A percentile compares a stretch with the other conserved stretches of the same genome.
phyloP scores from a whole-genome alignment of 768 basidiomycete species.

The Lactarius akahatsu region DNA sequence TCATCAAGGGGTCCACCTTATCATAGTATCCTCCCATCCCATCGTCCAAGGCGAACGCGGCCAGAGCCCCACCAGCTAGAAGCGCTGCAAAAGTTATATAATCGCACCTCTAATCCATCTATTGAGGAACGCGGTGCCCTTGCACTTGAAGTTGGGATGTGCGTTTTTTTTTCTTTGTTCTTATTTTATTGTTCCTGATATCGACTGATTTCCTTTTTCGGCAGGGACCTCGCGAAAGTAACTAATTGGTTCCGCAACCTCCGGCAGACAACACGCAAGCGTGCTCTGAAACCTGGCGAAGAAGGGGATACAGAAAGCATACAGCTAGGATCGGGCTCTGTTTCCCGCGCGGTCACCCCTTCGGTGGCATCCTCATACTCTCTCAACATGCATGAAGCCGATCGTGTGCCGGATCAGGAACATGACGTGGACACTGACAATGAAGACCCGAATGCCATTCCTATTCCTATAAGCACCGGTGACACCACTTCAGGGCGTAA shows the following conservation, averaged over 20 bases:
- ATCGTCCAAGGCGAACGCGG: constrained; percentile 68
- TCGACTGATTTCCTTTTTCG: constrained; percentile 31
- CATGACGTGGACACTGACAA: constrained; percentile 52
- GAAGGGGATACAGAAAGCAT: constrained; percentile 38
- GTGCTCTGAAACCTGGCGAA: constrained; percentile 54
- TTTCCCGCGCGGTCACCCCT: constrained; percentile 56
- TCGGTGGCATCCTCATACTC: constrained; percentile 51
- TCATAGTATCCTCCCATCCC: constrained; percentile 39
- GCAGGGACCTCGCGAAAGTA: constrained; percentile 72
- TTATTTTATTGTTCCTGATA: constrained; percentile 10
- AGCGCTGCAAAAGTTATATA: constrained; percentile 67
- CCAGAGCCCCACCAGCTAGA: constrained; percentile 79
- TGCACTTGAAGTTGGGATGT: constrained; percentile 73
- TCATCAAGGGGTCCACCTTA: constrained; percentile 48
- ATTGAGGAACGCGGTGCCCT: constrained; percentile 77
- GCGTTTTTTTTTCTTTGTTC: constrained; percentile 29
- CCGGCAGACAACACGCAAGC: constrained; percentile 75
- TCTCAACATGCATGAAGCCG: constrained; percentile 43
- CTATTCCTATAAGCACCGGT: constrained; percentile 8
- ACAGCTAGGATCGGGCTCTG: constrained; percentile 41
- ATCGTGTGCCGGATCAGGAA: constrained; percentile 33
- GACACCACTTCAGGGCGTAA: constrained; percentile 10
- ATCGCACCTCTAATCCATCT: constrained; percentile 67
- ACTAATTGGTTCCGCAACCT: constrained; percentile 89
- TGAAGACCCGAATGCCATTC: constrained; percentile 15